Conservation (phyloP, 345 rosid genomes). For the Eucalyptus erythrocorys region DNA sequence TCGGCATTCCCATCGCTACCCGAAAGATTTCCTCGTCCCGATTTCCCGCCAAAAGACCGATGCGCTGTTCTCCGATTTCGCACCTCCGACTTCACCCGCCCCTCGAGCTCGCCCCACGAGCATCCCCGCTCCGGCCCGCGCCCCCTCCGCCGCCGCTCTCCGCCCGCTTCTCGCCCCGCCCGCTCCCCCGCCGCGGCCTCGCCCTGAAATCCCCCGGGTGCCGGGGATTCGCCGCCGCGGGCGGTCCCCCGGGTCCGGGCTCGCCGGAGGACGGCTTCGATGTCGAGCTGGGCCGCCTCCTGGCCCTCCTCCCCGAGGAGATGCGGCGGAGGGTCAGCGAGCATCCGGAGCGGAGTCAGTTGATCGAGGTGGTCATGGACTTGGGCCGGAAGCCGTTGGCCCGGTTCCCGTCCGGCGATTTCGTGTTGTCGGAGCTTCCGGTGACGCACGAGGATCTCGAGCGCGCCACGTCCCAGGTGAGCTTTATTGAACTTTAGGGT, state of each 20-base stretch:
- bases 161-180: not conserved
- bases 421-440: conserved; percentile 46
- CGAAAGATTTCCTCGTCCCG: not conserved
- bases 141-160: not conserved
- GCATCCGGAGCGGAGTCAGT: conserved; percentile 43
- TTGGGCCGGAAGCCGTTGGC: conserved; percentile 83
- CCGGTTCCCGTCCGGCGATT: conserved; percentile 89
- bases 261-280: conserved; percentile 25
- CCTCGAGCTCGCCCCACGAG: not conserved
- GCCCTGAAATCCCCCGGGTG: not conserved
- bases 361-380: conserved; percentile 85
- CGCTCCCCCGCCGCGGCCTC: not conserved
- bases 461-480: conserved; percentile 69
- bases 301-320: conserved; percentile 54
- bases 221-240: not conserved
- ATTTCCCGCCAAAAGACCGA: not conserved
- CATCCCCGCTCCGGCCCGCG: not conserved
- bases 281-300: conserved; percentile 55
- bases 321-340: conserved; percentile 44
- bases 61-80: not conserved
- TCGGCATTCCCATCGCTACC: not conserved
- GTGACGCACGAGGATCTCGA: conserved; percentile 43
- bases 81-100: not conserved
- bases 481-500: not conserved
- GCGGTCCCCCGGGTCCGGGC: not conserved